A percentile compares a stretch with the other conserved stretches of the same genome.
Evolutionary conservation across 2,329 filamentous ascomycete species (phyloP).

Genomic region (Cladosporium sp.): DNA sequence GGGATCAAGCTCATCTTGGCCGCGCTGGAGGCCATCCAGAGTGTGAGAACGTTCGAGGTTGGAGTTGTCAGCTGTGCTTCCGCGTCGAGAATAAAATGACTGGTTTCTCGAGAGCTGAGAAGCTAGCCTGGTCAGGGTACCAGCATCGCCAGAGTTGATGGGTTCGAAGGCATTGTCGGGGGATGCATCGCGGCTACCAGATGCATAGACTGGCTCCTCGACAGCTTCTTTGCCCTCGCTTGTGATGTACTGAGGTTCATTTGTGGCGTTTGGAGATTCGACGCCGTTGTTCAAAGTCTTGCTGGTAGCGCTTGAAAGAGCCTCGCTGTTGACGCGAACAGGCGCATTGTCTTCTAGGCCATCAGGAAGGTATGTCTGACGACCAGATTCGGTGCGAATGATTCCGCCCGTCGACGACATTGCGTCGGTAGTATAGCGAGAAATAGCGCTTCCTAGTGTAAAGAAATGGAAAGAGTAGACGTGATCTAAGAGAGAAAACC

Average conservation of each 20-base stretch:
- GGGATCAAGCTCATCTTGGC: slow-evolving; percentile 51
- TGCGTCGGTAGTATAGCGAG: not conserved
- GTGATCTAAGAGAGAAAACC: not conserved
- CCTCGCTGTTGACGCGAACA: slow-evolving; percentile 3
- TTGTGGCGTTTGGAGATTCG: not conserved
- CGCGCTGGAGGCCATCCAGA: slow-evolving; percentile 37
- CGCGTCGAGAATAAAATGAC: slow-evolving; percentile 19
- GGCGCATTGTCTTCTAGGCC: slow-evolving; percentile 6
- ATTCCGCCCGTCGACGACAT: slow-evolving; percentile 16
- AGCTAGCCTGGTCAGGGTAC: slow-evolving; percentile 20
- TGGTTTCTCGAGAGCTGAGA: slow-evolving; percentile 14
- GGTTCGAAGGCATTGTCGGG: slow-evolving; percentile 17
- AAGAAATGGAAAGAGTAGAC: not conserved
- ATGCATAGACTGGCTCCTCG: slow-evolving; percentile 19
- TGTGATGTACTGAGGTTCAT: slow-evolving; percentile 20
- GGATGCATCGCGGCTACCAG: slow-evolving; percentile 1
- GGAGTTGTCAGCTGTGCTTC: slow-evolving; percentile 12
- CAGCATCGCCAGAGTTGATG: slow-evolving; percentile 17
- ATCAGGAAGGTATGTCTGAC: slow-evolving; percentile 18
- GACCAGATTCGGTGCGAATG: slow-evolving; percentile 17
- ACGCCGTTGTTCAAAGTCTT: slow-evolving; percentile 12
- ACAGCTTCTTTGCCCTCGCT: slow-evolving; percentile 25
- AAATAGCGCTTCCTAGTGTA: not conserved
- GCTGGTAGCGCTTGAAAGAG: slow-evolving; percentile 8
- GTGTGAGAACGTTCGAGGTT: slow-evolving; percentile 25